Conservation (phyloP, 129 eudicot species). For the Silybum marianum region DNA sequence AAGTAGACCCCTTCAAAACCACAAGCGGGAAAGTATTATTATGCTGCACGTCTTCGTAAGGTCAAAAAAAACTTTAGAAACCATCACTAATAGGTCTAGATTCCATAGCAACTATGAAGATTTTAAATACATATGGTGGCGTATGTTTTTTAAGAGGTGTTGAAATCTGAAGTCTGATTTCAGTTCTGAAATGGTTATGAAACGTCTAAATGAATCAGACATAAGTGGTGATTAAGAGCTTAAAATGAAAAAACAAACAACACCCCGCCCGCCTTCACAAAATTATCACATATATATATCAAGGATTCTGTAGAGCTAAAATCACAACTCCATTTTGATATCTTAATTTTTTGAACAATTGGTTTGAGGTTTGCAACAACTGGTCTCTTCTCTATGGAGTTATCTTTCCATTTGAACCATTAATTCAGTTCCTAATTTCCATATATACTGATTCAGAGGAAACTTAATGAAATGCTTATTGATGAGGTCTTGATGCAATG, state of each 20-base stretch:
- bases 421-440: not conserved
- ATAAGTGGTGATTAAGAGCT: no score
- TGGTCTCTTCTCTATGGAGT: not conserved
- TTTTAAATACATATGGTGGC: no score
- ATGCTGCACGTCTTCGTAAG: slow-evolving; percentile 1
- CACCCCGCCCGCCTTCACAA: no score
- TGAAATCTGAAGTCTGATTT: no score
- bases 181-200: no score
- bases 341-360: not conserved
- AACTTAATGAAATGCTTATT: not conserved
- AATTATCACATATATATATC: not conserved
- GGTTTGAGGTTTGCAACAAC: not conserved
- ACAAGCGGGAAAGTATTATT: slow-evolving; percentile 10
- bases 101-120: no score
- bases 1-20: slow-evolving; percentile 14
- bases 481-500: no score
- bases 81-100: not conserved
- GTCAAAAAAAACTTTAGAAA: slow-evolving; percentile 16
- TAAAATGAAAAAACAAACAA: no score
- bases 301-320: not conserved
- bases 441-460: not conserved
- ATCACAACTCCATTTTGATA: not conserved
- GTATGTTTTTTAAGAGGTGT: no score
- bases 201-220: no score
- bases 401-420: not conserved